phyloP scores from a whole-genome alignment of 768 basidiomycete species.

The Fistulinella prunicolor region DNA sequence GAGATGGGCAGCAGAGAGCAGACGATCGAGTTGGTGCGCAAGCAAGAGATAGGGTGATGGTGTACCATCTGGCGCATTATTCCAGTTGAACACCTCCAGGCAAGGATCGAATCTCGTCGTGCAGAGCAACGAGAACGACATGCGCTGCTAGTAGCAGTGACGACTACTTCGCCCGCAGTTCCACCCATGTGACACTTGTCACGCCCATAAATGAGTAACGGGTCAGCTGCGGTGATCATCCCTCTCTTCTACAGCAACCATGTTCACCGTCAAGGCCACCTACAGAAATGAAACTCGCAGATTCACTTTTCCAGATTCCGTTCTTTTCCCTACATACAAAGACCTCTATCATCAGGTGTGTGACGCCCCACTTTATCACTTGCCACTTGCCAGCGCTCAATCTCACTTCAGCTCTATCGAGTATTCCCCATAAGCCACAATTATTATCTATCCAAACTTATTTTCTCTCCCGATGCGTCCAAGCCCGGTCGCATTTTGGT shows the following conservation, averaged over 20 bases:
- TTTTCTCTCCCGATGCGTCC: constrained; percentile 64
- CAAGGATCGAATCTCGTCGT: constrained; percentile 58
- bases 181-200: constrained; percentile 11
- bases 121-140: constrained; percentile 44
- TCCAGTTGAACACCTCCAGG: constrained; percentile 51
- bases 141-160: no score
- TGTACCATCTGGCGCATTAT: constrained; percentile 46
- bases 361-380: constrained; percentile 4
- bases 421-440: constrained; percentile 61
- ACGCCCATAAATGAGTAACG: constrained; percentile 19
- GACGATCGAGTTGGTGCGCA: constrained; percentile 56
- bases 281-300: constrained; percentile 69
- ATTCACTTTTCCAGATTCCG: constrained; percentile 50
- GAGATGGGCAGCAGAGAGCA: no score
- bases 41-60: constrained; percentile 65
- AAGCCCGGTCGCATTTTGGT: constrained; percentile 57
- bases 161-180: no score
- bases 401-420: constrained; percentile 54
- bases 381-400: constrained; percentile 18
- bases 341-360: constrained; percentile 64
- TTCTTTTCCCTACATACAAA: constrained; percentile 59
- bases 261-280: constrained; percentile 81
- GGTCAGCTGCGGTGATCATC: constrained; percentile 17
- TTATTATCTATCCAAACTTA: constrained; percentile 62
- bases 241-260: constrained; percentile 33